Percentiles rank a stretch among this genome's conserved stretches.
Conservation (phyloP, 2,329 filamentous ascomycete genomes). For the Colletotrichum siamense region DNA sequence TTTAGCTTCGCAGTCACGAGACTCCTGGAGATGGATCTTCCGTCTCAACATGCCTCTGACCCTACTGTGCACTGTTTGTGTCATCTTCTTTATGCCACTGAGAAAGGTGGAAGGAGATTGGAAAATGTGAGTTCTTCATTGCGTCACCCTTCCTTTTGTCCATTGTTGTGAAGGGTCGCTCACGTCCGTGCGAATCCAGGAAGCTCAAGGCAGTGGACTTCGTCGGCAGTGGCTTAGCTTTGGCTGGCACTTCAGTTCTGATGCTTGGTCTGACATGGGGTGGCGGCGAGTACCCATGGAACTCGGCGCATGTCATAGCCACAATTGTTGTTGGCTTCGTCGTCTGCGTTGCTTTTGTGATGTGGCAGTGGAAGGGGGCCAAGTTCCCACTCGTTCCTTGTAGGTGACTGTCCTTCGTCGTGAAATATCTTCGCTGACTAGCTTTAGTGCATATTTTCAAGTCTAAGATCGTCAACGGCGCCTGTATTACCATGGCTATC, state of each 20-base stretch:
- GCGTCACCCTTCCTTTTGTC: background rate
- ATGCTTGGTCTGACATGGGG: conserved; percentile 63
- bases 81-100: conserved; percentile 62
- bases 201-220: conserved; percentile 60
- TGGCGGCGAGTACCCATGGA: conserved; percentile 63
- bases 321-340: conserved; percentile 55
- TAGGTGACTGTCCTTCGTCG: conserved; percentile 29
- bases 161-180: background rate
- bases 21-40: conserved; percentile 61
- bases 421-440: conserved; percentile 24
- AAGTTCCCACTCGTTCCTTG: conserved; percentile 52
- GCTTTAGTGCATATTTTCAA: conserved; percentile 57
- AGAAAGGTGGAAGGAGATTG: conserved; percentile 59
- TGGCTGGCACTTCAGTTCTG: conserved; percentile 50
- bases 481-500: conserved; percentile 61
- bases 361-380: conserved; percentile 59
- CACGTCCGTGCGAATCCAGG: conserved; percentile 18
- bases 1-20: conserved; percentile 46
- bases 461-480: conserved; percentile 57
- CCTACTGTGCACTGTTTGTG: conserved; percentile 47
- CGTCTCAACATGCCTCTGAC: conserved; percentile 60
- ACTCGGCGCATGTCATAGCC: conserved; percentile 57
- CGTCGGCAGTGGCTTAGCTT: conserved; percentile 28
- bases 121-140: conserved; percentile 37
- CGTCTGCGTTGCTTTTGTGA: conserved; percentile 42